Percentiles rank a stretch among this genome's conserved stretches.
These are phyloP conservation scores for Candida maris DNA, from an alignment of 805 yeast species.

Conservation along the genomic window DNA sequence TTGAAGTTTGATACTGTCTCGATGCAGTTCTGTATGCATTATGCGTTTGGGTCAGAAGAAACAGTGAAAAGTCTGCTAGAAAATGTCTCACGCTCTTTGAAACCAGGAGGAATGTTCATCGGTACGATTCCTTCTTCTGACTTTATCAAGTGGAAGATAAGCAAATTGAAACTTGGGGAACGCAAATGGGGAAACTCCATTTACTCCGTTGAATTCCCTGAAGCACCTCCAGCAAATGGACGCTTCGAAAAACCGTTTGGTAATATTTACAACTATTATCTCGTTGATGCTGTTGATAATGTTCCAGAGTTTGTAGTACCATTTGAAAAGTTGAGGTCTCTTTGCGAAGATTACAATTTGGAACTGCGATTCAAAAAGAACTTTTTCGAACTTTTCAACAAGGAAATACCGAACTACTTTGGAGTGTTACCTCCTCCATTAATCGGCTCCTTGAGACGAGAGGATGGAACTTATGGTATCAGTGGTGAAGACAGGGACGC, in stretches of 20 bases:
- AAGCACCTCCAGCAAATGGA: slow-evolving; percentile 72
- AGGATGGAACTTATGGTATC: slow-evolving; percentile 80
- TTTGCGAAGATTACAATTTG: slow-evolving; percentile 81
- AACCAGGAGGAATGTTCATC: slow-evolving; percentile 80
- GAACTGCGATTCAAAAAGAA: slow-evolving; percentile 69
- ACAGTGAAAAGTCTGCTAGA: slow-evolving; percentile 69
- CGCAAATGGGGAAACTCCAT: slow-evolving; percentile 81
- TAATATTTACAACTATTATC: slow-evolving; percentile 72
- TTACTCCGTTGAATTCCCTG: slow-evolving; percentile 77
- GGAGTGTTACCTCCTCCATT: slow-evolving; percentile 51
- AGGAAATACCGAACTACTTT: slow-evolving; percentile 69
- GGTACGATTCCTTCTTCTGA: slow-evolving; percentile 96
- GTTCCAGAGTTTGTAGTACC: slow-evolving; percentile 98
- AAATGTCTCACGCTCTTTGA: slow-evolving; percentile 73
- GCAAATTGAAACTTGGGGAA: slow-evolving; percentile 47
- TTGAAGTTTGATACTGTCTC: slow-evolving; percentile 88
- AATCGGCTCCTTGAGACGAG: slow-evolving; percentile 64
- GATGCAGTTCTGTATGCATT: slow-evolving; percentile 90
- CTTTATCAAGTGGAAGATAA: slow-evolving; percentile 65
- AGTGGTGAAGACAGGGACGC: slow-evolving; percentile 89
- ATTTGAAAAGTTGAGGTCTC: slow-evolving; percentile 75
- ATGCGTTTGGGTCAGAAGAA: slow-evolving; percentile 84
- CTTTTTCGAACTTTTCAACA: slow-evolving; percentile 77
- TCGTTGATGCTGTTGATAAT: slow-evolving; percentile 91
- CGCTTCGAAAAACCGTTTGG: slow-evolving; percentile 77